phyloP scores from a whole-genome alignment of 768 basidiomycete species.

The Lactifluus pinguis region DNA sequence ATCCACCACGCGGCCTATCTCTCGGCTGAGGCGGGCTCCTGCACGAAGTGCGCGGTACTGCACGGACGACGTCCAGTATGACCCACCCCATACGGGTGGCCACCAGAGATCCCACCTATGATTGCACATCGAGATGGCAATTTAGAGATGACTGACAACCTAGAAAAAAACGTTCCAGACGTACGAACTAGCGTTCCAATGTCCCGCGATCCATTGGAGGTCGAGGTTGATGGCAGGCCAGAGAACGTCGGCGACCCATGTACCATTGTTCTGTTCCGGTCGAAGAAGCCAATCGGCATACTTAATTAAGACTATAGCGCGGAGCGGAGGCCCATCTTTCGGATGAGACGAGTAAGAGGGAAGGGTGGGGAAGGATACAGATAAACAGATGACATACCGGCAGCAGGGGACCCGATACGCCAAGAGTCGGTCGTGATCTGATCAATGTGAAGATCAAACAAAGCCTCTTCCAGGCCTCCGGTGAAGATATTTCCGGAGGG shows the following conservation, averaged over 20 bases:
- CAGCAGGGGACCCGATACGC: slow-evolving; percentile 3
- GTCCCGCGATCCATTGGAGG: slow-evolving; percentile 1
- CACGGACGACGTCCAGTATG: slow-evolving; percentile 12
- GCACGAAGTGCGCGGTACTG: slow-evolving; percentile 8
- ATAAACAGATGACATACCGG: not conserved
- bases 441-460: not conserved
- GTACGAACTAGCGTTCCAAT: slow-evolving; percentile 7
- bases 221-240: slow-evolving; percentile 13
- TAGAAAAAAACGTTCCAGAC: not conserved
- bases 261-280: slow-evolving; percentile 5
- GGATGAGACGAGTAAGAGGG: not conserved
- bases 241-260: slow-evolving; percentile 9
- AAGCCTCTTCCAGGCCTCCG: slow-evolving; percentile 7
- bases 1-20: slow-evolving; percentile 2
- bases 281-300: slow-evolving; percentile 10
- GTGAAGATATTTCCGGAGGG: not conserved
- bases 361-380: too few relatives aligned
- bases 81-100: slow-evolving; percentile 12
- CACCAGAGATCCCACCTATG: slow-evolving; percentile 10
- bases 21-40: not conserved
- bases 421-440: not conserved
- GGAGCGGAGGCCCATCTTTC: slow-evolving; percentile 11
- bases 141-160: not conserved
- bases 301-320: slow-evolving; percentile 5
- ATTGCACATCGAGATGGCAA: not conserved